Base-by-base conservation (phyloP, 441 rosid species). In the Arabidopsis lyrata region DNA sequence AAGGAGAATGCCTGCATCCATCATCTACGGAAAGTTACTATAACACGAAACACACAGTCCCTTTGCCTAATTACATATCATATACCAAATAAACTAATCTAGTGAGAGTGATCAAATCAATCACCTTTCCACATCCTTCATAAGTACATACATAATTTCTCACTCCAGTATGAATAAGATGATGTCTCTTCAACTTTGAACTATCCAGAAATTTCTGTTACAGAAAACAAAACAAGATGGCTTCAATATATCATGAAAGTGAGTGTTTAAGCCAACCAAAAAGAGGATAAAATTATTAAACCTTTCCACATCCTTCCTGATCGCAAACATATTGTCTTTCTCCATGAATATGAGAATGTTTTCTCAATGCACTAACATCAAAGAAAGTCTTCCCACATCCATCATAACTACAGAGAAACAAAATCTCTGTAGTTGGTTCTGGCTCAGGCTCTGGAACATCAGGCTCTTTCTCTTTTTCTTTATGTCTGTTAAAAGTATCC, bases 71-170 rank as follows among this genome's bases (percentile, higher is more conserved):
- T n/a, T 42, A 8, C 32, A 45, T 58, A 45, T 44, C 18, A 45
- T 15, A 45, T 2, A 1, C 49, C 12, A 18, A 18, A 45, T 6
- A 38, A 24, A 22, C 29, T 4, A 54, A 58, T 11, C 44, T 35
- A 57, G 6, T 47, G 18, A 74, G 35, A 36, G 14, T 24, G 15
- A 81, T 64, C 47, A 66, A 82, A 81, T 55, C 38, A 3, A 78
- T 81, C 83, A 94, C 99, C 99, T 95, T 95, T 73, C 99, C 99
- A 79, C 99, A 95, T 50, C 97, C 99, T 85, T 89, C 97, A 84
- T 88, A 85, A 50, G 98, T 95, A 74, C 99, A 95, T 13, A 95
- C 73, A 77, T 76, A 95, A 66, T 84, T 87, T 72, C 97, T 86
- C 70, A 83, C 97, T 29, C 99, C 99, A 20, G 97, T 92, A 82